These are phyloP conservation scores for Neonectria hederae DNA, from an alignment of 2,329 filamentous ascomycete species.

Conservation along the genomic window DNA sequence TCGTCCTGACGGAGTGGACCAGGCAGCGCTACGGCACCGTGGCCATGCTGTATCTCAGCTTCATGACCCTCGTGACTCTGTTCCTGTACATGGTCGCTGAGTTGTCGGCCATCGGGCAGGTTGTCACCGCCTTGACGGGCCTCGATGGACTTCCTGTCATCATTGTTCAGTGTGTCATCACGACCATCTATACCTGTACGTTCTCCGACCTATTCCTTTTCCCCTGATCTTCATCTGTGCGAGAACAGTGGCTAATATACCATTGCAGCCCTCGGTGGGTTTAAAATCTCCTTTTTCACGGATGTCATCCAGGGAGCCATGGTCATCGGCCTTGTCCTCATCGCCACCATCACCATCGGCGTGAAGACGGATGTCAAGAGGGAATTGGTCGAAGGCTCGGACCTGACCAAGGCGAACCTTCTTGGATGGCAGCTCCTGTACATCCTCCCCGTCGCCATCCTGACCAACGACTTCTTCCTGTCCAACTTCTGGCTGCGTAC, in stretches of 20 bases:
- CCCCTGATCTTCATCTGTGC: not conserved
- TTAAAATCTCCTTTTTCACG: conserved; percentile 84
- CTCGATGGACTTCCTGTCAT: conserved; percentile 78
- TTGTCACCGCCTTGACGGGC: conserved; percentile 77
- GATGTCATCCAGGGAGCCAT: conserved; percentile 84
- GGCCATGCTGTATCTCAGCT: conserved; percentile 77
- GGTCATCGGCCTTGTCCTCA: conserved; percentile 78
- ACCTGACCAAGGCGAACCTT: conserved; percentile 72
- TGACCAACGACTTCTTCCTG: conserved; percentile 89
- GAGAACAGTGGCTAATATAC: conserved; percentile 1
- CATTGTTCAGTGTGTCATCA: conserved; percentile 80
- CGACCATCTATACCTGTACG: conserved; percentile 84
- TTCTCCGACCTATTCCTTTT: not conserved
- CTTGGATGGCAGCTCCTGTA: conserved; percentile 88
- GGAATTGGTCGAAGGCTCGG: conserved; percentile 73
- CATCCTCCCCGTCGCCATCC: conserved; percentile 81
- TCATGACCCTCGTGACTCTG: conserved; percentile 81
- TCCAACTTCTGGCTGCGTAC: conserved; percentile 87
- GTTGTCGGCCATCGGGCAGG: conserved; percentile 82
- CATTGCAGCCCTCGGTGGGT: conserved; percentile 76
- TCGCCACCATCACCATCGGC: conserved; percentile 81
- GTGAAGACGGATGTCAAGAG: conserved; percentile 77
- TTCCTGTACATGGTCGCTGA: conserved; percentile 91
- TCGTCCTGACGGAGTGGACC: conserved; percentile 87
- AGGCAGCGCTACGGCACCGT: conserved; percentile 78